Base-by-base conservation (phyloP, 2,329 filamentous ascomycete species). In the Biscogniauxia mediterranea region DNA sequence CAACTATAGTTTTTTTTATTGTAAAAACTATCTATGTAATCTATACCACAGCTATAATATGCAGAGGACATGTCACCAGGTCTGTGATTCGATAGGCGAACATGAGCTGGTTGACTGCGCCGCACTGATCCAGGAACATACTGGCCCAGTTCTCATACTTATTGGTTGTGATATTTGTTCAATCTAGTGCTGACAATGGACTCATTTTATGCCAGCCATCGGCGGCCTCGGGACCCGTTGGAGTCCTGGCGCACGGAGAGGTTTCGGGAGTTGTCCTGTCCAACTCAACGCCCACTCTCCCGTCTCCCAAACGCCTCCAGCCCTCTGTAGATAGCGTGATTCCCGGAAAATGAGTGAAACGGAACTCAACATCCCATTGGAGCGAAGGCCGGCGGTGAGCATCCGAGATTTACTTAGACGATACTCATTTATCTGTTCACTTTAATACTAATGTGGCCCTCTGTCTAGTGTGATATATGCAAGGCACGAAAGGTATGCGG, bases 351-450 rank as follows among this genome's bases (percentile, higher is more conserved):
- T 70, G 69, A 66, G 56, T 50, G 65, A 70, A 63, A 60, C 58
- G 38, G 66, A 67, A 28, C 49, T 54, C 8, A 64, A 32, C 49
- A 20, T 60, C 17, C 64, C 67, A 17, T 61, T 61, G 9, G 69
- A 71, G 61, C 66, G 68, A 57, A 68, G 65, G 28, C 66, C 66
- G 49, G 69, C 69, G 58, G 69, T 70, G 57, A 69, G 69, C 6
- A 55, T n/a, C 54, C 51, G 58, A 38, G n/a, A 38, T 56, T 53
- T 52, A 20, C 55, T 49, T 28, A 13, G 25, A 6, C 9, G 21
- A 20, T n/a, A 21, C 54, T 26, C 13, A 17, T 52, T 21, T 21
- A n/a, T 28, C 6, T 25, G 46, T 13, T 21, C 13, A 25, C 46
- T 52, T 28, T 53, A 54, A 62, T 59, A 52, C 49, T 55, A 58